phyloP scores from a whole-genome alignment of 2,329 filamentous ascomycete genomes.

The Pseudogymnoascus sp. region DNA sequence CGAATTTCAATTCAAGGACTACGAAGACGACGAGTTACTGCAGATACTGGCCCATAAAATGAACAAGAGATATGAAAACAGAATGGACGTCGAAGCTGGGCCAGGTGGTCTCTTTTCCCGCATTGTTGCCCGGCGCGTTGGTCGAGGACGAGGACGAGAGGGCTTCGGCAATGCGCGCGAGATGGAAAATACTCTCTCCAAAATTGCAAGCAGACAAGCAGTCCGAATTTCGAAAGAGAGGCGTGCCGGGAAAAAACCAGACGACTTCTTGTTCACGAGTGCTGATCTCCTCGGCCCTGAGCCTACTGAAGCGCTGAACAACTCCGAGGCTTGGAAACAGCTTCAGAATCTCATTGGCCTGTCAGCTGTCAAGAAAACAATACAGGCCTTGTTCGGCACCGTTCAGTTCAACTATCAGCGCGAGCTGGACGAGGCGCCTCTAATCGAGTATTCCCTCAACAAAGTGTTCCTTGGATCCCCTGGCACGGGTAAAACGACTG shows the following conservation, averaged over 20 bases:
- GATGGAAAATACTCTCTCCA: no score
- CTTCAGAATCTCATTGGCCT: neutral
- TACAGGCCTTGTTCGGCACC: no score
- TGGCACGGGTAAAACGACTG: neutral
- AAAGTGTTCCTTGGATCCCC: neutral
- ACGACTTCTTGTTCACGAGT: neutral
- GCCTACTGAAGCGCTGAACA: neutral
- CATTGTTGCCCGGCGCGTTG: no score
- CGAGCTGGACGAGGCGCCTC: neutral
- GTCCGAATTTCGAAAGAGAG: no score
- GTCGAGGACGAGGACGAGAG: no score
- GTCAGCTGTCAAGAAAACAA: no score
- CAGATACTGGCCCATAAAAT: no score
- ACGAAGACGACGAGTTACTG: neutral
- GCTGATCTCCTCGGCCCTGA: neutral
- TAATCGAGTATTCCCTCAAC: neutral
- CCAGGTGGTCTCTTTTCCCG: no score
- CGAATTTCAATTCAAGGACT: neutral
- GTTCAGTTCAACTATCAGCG: neutral
- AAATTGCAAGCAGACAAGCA: no score
- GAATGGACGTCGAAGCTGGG: no score
- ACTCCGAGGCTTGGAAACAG: neutral
- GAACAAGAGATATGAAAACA: no score
- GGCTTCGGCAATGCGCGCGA: no score
- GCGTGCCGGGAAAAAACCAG: neutral